phyloP scores from a whole-genome alignment of 306 rosid genomes.

The Hippophae tibetana region DNA sequence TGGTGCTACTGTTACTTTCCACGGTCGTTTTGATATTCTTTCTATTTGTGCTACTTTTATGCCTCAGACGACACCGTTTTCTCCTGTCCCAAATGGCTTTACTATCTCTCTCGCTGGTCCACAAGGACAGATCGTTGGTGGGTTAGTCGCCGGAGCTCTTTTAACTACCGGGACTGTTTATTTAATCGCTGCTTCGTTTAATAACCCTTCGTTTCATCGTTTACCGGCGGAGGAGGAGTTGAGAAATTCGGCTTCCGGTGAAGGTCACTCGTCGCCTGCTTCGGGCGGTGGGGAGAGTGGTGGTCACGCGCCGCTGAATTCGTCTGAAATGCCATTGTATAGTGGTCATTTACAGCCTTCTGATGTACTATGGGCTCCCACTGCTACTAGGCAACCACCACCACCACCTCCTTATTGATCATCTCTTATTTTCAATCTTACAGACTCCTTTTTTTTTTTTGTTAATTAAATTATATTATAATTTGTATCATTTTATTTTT shows the following conservation, averaged over 20 bases:
- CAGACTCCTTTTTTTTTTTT: too few species aligned
- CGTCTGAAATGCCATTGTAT: constrained; percentile 69
- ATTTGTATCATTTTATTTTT: too few species aligned
- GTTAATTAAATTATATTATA: too few species aligned
- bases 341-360: constrained; percentile 49
- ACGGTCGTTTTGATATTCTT: constrained; percentile 82
- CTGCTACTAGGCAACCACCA: constrained; percentile 49
- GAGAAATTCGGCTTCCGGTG: constrained; percentile 29
- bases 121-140: constrained; percentile 95
- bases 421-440: too few species aligned
- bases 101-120: constrained; percentile 82
- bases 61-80: constrained; percentile 19
- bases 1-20: constrained; percentile 72
- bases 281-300: constrained; percentile 50
- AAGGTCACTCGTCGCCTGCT: constrained; percentile 32
- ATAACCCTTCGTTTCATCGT: constrained; percentile 66
- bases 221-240: constrained; percentile 52
- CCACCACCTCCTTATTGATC: constrained; percentile 57
- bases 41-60: constrained; percentile 74
- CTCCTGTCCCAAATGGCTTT: constrained; percentile 43
- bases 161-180: constrained; percentile 65
- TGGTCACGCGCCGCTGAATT: constrained; percentile 34
- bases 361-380: constrained; percentile 82
- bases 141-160: constrained; percentile 54
- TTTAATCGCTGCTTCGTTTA: constrained; percentile 61